A percentile compares a stretch with the other conserved stretches of the same genome.
These are phyloP conservation scores for Collybia sp. DNA, from an alignment of 768 basidiomycete genomes.

Conservation along the genomic window DNA sequence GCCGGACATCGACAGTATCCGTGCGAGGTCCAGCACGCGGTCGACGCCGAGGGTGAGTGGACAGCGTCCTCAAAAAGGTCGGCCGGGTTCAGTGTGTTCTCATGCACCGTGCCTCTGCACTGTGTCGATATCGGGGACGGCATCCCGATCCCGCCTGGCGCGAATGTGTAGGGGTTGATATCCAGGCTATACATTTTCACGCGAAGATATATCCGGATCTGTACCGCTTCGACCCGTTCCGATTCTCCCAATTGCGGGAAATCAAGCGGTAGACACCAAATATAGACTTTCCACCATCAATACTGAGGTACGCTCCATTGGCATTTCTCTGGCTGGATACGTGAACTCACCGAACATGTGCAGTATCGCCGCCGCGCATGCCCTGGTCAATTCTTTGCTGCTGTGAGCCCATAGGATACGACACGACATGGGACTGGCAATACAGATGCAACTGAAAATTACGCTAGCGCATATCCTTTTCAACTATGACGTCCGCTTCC, in stretches of 20 bases:
- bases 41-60: conserved; percentile 31
- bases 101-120: conserved; percentile 25
- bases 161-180: conserved; percentile 26
- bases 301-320: conserved; percentile 21
- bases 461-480: conserved; percentile 30
- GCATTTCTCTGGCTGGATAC: too few species aligned
- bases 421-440: not conserved
- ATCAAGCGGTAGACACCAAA: conserved; percentile 21
- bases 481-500: conserved; percentile 25
- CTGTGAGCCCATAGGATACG: conserved; percentile 14
- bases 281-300: conserved; percentile 29
- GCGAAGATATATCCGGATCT: conserved; percentile 29
- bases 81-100: conserved; percentile 27
- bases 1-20: conserved; percentile 23
- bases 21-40: conserved; percentile 25
- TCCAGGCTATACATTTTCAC: conserved; percentile 29
- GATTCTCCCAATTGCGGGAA: conserved; percentile 28
- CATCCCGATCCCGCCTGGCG: conserved; percentile 22
- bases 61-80: conserved; percentile 30
- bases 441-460: conserved; percentile 30
- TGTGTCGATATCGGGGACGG: conserved; percentile 26
- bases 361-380: conserved; percentile 23
- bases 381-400: conserved; percentile 31
- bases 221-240: conserved; percentile 26
- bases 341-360: too few species aligned